Evolutionary conservation across 75 land plant species (phyloP).

Genomic region (Cryptomeria japonica): DNA sequence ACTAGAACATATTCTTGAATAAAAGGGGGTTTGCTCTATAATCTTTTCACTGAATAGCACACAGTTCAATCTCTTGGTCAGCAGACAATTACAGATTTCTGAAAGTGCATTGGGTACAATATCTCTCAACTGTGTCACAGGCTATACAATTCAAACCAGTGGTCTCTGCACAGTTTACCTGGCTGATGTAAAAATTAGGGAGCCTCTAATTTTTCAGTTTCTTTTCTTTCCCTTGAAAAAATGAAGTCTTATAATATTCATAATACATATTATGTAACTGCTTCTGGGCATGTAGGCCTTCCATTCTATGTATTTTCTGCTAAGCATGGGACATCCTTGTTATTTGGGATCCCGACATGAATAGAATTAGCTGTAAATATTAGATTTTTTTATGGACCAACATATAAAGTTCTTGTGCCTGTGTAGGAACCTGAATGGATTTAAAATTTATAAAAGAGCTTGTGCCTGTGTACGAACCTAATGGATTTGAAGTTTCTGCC

Average conservation of each 20-base stretch:
- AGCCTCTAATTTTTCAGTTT: neutral
- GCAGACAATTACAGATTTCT: neutral
- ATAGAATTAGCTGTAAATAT: neutral
- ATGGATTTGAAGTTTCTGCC: neutral
- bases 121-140: neutral
- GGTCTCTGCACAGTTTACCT: neutral
- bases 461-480: neutral
- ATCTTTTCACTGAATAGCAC: neutral
- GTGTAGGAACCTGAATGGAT: neutral
- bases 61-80: neutral
- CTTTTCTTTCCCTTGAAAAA: constrained; percentile 2
- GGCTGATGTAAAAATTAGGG: neutral
- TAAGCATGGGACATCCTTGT: neutral
- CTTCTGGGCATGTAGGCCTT: neutral
- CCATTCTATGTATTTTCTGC: neutral
- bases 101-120: neutral
- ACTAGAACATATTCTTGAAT: neutral
- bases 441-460: neutral
- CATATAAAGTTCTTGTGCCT: neutral
- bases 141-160: neutral
- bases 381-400: neutral
- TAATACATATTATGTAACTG: no score
- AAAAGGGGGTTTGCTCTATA: neutral
- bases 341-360: neutral
- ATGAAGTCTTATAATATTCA: neutral